These are phyloP conservation scores for Kodamaea laetipori DNA, from an alignment of 805 yeast species.

Conservation along the genomic window DNA sequence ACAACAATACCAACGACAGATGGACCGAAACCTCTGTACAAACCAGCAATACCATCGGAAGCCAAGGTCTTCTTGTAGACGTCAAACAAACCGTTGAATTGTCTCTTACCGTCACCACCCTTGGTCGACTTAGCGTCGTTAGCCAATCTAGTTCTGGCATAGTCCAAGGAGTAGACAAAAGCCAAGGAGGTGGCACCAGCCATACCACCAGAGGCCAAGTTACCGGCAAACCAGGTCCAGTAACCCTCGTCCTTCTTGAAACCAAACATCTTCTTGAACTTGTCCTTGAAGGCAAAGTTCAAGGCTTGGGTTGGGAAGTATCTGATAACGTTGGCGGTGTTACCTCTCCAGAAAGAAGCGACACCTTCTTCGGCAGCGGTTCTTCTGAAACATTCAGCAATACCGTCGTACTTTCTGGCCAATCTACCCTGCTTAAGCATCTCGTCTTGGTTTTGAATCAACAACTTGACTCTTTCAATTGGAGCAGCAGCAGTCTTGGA, in stretches of 20 bases:
- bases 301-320: conserved; percentile 99
- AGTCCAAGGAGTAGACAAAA: conserved; percentile 95
- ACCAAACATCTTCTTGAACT: conserved; percentile 93
- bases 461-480: conserved; percentile 93
- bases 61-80: conserved; percentile 95
- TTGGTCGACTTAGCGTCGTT: conserved; percentile 92
- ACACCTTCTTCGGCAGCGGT: conserved; percentile 93
- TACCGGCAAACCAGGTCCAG: conserved; percentile 95
- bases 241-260: conserved; percentile 95
- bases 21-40: conserved; percentile 99
- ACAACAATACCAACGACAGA: conserved; percentile 96
- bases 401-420: conserved; percentile 84
- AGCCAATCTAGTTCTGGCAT: conserved; percentile 98
- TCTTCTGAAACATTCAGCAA: conserved; percentile 89
- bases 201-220: conserved; percentile 98
- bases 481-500: conserved; percentile 98
- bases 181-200: conserved; percentile 96
- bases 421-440: conserved; percentile 98
- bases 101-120: conserved; percentile 81
- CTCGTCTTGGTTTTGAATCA: conserved; percentile 97
- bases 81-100: conserved; percentile 95
- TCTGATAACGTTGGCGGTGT: conserved; percentile 98
- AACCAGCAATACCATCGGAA: conserved; percentile 96
- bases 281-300: conserved; percentile 98
- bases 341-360: conserved; percentile 97